Evolutionary conservation across 305 asterid species (phyloP).

Genomic region (Salvia sclarea): DNA sequence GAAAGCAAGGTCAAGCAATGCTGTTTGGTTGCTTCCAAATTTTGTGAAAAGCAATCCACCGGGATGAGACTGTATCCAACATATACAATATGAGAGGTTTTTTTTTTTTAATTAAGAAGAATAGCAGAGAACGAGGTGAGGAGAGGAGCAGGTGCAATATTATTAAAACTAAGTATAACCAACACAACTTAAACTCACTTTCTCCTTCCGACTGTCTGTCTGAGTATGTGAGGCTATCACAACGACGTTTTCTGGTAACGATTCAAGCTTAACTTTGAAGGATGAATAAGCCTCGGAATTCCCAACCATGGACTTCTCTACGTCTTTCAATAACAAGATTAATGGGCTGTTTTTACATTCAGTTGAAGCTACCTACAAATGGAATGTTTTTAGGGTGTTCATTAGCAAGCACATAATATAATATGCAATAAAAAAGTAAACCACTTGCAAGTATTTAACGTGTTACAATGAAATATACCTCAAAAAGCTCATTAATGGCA

Average conservation of each 20-base stretch:
- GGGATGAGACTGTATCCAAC: constrained; percentile 58
- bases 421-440: constrained; percentile 8
- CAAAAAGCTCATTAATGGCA: constrained; percentile 79
- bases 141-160: background rate
- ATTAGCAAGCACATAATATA: constrained; percentile 16
- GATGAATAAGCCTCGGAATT: constrained; percentile 66
- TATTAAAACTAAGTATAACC: background rate
- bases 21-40: constrained; percentile 77
- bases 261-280: constrained; percentile 70
- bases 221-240: constrained; percentile 80
- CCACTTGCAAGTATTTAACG: constrained; percentile 1
- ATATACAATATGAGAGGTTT: constrained; percentile 12
- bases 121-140: background rate
- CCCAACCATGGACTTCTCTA: constrained; percentile 77
- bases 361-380: constrained; percentile 59
- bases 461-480: constrained; percentile 46
- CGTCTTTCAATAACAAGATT: constrained; percentile 75
- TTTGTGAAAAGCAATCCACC: constrained; percentile 76
- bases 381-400: constrained; percentile 7
- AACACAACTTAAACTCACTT: constrained; percentile 49
- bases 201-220: constrained; percentile 80
- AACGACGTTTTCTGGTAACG: constrained; percentile 71
- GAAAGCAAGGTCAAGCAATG: constrained; percentile 72
- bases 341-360: constrained; percentile 68
- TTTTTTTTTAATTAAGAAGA: background rate